These are phyloP conservation scores for Panaeolus cyanescens DNA, from an alignment of 768 basidiomycete species.

Conservation along the genomic window DNA sequence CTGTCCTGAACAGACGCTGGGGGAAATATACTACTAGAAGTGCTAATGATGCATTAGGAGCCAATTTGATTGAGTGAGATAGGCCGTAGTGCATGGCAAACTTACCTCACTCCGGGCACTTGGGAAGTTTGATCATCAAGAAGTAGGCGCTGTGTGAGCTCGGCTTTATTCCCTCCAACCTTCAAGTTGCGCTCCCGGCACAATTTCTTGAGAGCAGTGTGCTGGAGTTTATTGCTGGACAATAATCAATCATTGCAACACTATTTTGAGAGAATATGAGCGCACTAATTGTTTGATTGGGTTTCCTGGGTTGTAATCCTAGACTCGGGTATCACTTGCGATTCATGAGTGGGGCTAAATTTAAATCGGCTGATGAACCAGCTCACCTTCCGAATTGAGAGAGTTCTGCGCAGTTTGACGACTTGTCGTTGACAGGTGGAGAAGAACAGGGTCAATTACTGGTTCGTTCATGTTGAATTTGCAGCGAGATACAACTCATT, in stretches of 20 bases:
- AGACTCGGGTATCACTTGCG: no score
- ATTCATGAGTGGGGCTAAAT: no score
- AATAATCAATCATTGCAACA: no score
- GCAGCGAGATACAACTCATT: no score
- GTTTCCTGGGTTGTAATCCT: no score
- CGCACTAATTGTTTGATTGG: no score
- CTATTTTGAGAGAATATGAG: no score
- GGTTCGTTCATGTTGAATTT: no score
- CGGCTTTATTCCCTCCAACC: slow-evolving; percentile 1
- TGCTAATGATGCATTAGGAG: background rate
- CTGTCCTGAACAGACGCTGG: background rate
- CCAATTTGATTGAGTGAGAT: background rate
- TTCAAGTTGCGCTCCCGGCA: slow-evolving; percentile 1
- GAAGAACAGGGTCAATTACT: background rate
- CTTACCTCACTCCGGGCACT: no score
- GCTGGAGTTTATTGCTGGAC: background rate
- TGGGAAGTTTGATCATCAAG: background rate
- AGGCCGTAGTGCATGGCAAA: background rate
- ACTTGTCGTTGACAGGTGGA: background rate
- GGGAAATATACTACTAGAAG: background rate
- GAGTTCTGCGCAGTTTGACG: background rate
- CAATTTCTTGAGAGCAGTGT: background rate
- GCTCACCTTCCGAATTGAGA: background rate
- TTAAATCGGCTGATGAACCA: background rate
- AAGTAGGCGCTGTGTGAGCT: background rate